phyloP scores from a whole-genome alignment of 495 filamentous ascomycete genomes.

The Xylaria venustula region DNA sequence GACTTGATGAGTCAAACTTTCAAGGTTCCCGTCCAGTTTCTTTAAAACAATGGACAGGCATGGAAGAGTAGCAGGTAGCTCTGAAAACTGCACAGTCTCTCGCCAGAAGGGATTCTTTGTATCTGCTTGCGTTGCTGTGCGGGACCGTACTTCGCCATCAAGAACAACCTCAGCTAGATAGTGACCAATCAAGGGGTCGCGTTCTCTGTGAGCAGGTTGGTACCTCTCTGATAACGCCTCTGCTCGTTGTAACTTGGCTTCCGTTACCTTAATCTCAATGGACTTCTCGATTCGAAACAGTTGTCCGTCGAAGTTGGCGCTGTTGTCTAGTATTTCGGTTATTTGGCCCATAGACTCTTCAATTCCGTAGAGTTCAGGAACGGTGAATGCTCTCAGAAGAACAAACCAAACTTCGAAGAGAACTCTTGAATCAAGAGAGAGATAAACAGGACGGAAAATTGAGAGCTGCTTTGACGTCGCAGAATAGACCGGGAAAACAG shows the following conservation, averaged over 20 bases:
- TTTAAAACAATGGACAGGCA: constrained; percentile 83
- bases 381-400: constrained; percentile 84
- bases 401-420: constrained; percentile 98
- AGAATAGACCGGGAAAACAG: constrained; percentile 82
- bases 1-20: constrained; percentile 42
- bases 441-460: constrained; percentile 72
- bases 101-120: constrained; percentile 91
- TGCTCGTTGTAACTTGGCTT: constrained; percentile 53
- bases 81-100: constrained; percentile 83
- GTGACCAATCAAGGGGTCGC: constrained; percentile 46
- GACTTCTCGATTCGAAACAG: constrained; percentile 61
- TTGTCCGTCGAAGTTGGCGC: constrained; percentile 40
- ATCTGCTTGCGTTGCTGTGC: constrained; percentile 78
- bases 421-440: constrained; percentile 82
- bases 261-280: constrained; percentile 53
- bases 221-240: constrained; percentile 28
- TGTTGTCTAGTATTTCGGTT: constrained; percentile 40
- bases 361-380: constrained; percentile 83
- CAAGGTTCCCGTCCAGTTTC: constrained; percentile 50
- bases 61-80: constrained; percentile 77
- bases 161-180: constrained; percentile 92
- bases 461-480: constrained; percentile 60
- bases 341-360: constrained; percentile 36
- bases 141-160: constrained; percentile 83
- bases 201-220: constrained; percentile 36